phyloP scores from a whole-genome alignment of 2,329 filamentous ascomycete genomes.

The Colletotrichum theobromicola region DNA sequence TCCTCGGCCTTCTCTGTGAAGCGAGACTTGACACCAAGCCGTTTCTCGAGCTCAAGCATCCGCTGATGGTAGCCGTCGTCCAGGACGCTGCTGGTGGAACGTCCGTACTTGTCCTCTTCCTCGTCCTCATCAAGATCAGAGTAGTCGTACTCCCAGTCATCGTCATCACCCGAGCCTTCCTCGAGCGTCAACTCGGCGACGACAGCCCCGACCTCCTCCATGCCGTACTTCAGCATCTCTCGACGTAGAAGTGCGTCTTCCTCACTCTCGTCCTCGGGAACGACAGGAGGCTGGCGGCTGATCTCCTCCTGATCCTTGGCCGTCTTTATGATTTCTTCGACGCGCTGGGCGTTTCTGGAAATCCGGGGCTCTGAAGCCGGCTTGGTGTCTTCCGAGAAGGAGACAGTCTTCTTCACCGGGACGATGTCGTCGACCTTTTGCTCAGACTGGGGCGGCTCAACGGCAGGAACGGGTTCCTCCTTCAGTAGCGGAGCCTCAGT shows the following conservation, averaged over 20 bases:
- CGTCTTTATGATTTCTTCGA: constrained; percentile 62
- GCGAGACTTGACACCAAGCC: constrained; percentile 65
- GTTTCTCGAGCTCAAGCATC: constrained; percentile 86
- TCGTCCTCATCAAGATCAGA: constrained; percentile 61
- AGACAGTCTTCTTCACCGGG: constrained; percentile 62
- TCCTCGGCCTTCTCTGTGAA: constrained; percentile 42
- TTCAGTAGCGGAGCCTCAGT: background rate
- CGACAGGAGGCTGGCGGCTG: constrained; percentile 54
- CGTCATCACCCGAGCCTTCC: constrained; percentile 62
- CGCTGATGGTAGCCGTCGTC: constrained; percentile 77
- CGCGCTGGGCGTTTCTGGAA: constrained; percentile 48
- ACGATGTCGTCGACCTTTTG: background rate
- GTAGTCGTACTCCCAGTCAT: constrained; percentile 55
- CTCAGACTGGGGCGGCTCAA: background rate
- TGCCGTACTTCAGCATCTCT: constrained; percentile 89
- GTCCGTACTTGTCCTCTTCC: constrained; percentile 78
- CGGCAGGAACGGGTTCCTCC: background rate
- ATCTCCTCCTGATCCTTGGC: constrained; percentile 60
- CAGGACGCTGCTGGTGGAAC: constrained; percentile 70
- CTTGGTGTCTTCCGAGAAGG: constrained; percentile 68
- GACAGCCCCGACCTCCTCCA: constrained; percentile 87
- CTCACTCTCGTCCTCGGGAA: constrained; percentile 75
- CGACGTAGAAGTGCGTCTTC: constrained; percentile 82
- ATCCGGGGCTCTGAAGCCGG: constrained; percentile 41
- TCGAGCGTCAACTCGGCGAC: constrained; percentile 92